Base-by-base conservation (phyloP, 768 basidiomycete species). In the Tricholoma terreum region DNA sequence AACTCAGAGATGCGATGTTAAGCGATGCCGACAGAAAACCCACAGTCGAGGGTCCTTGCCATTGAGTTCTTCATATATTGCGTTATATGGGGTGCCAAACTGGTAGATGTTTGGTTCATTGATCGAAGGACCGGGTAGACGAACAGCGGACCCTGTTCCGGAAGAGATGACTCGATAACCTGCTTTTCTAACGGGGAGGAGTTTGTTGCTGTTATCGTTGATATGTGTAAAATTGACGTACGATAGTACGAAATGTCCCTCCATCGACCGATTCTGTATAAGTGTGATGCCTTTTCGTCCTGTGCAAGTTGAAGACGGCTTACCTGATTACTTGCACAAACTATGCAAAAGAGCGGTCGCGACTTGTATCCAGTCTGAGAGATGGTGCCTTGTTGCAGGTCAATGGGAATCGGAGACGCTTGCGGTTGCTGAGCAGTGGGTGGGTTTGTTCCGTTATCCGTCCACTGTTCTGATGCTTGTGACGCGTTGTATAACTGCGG, bases 311-410 rank as follows among this genome's bases (percentile, higher is more conserved):
- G 60, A 40, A 58, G 56, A 43, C 38, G 24, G 75, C 84, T 58
- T 70, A 91, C 95, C 78, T 98, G 93, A 68, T 99, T 99, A 68
- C 94, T 98, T n/a, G 97, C 96, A 69, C 97, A 99, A 31, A 98
- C 97, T 8, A 99, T 92, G 68, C 97, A 98, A 75, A 98, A 98
- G 46, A 97, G 69, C 2, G 92, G 93, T 10, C 90, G 79, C 10
- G 80, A 74, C 71, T 84, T 92, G 64, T 86, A 86, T 22, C 62
- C 56, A 34, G 71, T 36, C 12, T 54, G 50, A 42, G 42, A 57
- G 11, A 42, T 15, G 8, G 38, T 49, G 52, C 12, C 38, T 34
- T 49, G 31, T 36, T 38, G 56, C 58, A 57, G 24, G 35, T 22
- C 48, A 43, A 38, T 54, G 50, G 38, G 50, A 17, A 43, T 55